These are phyloP conservation scores for Anaeramoeba ignava DNA, from an alignment of 78 protist species.

Conservation along the genomic window DNA sequence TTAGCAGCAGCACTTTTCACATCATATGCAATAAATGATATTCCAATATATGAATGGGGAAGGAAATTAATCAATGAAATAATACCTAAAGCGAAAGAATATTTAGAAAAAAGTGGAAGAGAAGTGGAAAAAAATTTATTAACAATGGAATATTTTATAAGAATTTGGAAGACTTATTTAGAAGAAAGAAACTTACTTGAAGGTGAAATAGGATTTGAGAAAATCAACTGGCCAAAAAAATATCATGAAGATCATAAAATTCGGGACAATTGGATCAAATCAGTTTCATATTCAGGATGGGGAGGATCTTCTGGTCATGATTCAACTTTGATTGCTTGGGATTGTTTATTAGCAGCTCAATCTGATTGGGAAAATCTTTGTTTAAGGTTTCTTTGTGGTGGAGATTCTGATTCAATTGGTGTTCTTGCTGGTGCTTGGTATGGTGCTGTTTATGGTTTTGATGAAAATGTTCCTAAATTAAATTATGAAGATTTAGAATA, in stretches of 20 bases:
- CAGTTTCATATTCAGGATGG: no score
- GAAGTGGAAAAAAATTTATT: constrained; percentile 4
- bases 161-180: constrained; percentile 29
- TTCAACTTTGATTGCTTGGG: constrained; percentile 40
- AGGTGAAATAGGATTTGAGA: no score
- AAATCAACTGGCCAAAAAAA: no score
- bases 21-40: constrained; percentile 37
- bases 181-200: no score
- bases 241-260: no score
- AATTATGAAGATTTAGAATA: no score
- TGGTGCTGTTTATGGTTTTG: not conserved
- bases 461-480: no score
- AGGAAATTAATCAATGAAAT: constrained; percentile 5
- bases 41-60: constrained; percentile 16
- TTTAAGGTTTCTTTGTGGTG: constrained; percentile 43
- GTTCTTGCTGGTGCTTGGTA: constrained; percentile 34
- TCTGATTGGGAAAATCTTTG: constrained; percentile 10
- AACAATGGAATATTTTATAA: constrained; percentile 33
- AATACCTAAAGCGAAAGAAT: constrained; percentile 30
- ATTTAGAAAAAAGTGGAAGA: constrained; percentile 22
- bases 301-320: constrained; percentile 59
- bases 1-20: constrained; percentile 52
- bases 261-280: no score
- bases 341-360: constrained; percentile 34
- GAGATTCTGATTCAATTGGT: constrained; percentile 58